Percentiles rank a stretch among this genome's conserved stretches.
Evolutionary conservation across 1,284 basidiomycete species (phyloP).

Genomic region (Trametes versicolor): DNA sequence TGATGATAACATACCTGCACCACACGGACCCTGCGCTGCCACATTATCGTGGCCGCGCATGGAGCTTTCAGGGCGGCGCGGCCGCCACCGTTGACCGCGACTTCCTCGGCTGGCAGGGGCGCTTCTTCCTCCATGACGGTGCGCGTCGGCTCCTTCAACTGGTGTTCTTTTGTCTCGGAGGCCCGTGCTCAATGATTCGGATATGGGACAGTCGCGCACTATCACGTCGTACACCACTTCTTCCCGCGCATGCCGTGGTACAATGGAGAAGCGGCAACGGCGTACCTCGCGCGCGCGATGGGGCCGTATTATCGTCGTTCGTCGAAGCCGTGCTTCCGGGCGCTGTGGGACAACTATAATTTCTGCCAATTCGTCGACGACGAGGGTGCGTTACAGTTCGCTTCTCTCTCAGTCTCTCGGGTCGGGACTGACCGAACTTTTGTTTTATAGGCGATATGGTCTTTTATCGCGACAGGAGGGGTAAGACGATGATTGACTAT

Average conservation of each 20-base stretch:
- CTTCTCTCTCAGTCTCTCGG: too few relatives aligned
- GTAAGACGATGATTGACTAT: conserved; percentile 38
- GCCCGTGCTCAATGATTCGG: too few relatives aligned
- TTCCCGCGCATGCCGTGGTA: conserved; percentile 49
- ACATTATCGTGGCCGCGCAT: conserved; percentile 51
- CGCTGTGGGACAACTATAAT: conserved; percentile 66
- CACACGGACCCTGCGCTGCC: conserved; percentile 51
- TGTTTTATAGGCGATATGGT: conserved; percentile 54
- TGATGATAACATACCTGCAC: conserved; percentile 51
- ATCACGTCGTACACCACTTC: conserved; percentile 51
- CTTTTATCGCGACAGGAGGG: conserved; percentile 72
- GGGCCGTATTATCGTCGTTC: conserved; percentile 60
- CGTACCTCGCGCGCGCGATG: conserved; percentile 58
- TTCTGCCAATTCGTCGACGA: conserved; percentile 78
- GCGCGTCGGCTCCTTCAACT: too few relatives aligned
- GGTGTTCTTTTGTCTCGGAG: too few relatives aligned
- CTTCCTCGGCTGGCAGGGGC: conserved; percentile 58
- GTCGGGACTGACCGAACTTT: too few relatives aligned
- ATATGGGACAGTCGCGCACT: conserved; percentile 52
- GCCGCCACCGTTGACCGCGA: conserved; percentile 63
- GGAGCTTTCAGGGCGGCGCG: conserved; percentile 63
- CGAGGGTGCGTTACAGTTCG: conserved; percentile 48
- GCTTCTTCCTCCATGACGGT: conserved; percentile 51
- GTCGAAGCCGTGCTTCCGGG: conserved; percentile 56
- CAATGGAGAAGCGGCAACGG: conserved; percentile 59